Evolutionary conservation across 2,329 filamentous ascomycete species (phyloP).

Genomic region (Pseudomassariella vexata): DNA sequence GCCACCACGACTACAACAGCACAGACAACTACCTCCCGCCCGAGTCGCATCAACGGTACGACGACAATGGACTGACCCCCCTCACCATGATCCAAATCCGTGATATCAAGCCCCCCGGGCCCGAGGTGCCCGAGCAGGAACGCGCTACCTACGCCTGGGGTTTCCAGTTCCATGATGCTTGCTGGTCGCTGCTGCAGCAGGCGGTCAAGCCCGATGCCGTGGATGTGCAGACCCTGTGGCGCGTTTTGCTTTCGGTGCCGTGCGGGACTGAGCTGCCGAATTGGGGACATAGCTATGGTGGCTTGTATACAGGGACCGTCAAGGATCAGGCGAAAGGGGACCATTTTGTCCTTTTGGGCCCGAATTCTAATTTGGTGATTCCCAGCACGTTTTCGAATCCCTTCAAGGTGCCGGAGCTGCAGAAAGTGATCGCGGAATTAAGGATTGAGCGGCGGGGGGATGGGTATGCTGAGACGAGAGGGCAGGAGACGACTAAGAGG

Average conservation of each 20-base stretch:
- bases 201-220: constrained; percentile 12
- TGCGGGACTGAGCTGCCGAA: constrained; percentile 14
- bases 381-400: constrained; percentile 17
- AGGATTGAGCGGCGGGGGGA: background rate
- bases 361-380: constrained; percentile 12
- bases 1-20: constrained; percentile 8
- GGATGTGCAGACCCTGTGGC: constrained; percentile 17
- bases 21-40: constrained; percentile 12
- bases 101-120: constrained; percentile 11
- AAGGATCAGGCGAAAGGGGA: constrained; percentile 7
- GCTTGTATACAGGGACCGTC: constrained; percentile 12
- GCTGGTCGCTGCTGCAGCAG: constrained; percentile 19
- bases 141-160: constrained; percentile 16
- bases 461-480: background rate
- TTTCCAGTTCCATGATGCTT: constrained; percentile 20
- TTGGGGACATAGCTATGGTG: constrained; percentile 21
- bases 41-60: constrained; percentile 13
- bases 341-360: constrained; percentile 11
- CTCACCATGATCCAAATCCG: constrained; percentile 12
- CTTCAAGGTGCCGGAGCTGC: constrained; percentile 16
- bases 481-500: background rate
- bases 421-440: constrained; percentile 9
- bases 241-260: constrained; percentile 17
- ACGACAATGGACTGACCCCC: constrained; percentile 10
- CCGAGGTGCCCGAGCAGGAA: constrained; percentile 7